Evolutionary conservation across 257 asterid species (phyloP), one percentile per base, ranked within the genome.

Genomic region (Sherardia arvensis): DNA sequence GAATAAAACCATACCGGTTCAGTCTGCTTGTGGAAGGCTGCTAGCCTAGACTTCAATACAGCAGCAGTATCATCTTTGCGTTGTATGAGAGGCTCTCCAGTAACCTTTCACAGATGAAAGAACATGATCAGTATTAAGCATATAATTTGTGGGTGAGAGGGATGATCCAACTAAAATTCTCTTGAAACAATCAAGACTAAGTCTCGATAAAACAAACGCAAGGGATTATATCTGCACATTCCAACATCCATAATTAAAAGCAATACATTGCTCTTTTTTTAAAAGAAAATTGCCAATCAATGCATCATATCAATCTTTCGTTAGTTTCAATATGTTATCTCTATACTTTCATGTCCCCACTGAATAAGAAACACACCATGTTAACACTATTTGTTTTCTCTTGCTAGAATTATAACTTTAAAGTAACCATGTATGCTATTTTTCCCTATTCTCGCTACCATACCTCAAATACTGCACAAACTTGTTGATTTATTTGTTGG

Each of bases 11-110:
- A 30, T 74, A 91, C 96, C 66, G 96, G 96, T 73, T 86, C 83
- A 70, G 98, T 91, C 80, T 88, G 96, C 79, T 73, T 77, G 67
- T 91, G 98, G 68, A 91, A 91, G 61, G 95, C 86, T 30, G 86
- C 96, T 48, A 91, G 95, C 80, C 98, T 86, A 15, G 96, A 91
- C 76, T 86, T 91, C 60, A 91, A 91, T 57, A 92, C 98, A 70
- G 84, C 95, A 57, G 89, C 81, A 45, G 98, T 91, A 61, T 91
- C 98, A 67, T 91, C 98, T 78, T 86, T 91, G 8, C 95, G 94
- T 76, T 91, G 98, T 66, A 88, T 82, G 61, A 91, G 77, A 69
- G 95, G 91, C 78, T 88, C 98, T 47, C 98, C 98, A 62, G 83
- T 65, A 28, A 75, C 74, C 83, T 78, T 59, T 4, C 61, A 6